A percentile compares a stretch with the other conserved stretches of the same genome.
phyloP scores from a whole-genome alignment of 805 yeast genomes.

The Blastobotrys muscicola region DNA sequence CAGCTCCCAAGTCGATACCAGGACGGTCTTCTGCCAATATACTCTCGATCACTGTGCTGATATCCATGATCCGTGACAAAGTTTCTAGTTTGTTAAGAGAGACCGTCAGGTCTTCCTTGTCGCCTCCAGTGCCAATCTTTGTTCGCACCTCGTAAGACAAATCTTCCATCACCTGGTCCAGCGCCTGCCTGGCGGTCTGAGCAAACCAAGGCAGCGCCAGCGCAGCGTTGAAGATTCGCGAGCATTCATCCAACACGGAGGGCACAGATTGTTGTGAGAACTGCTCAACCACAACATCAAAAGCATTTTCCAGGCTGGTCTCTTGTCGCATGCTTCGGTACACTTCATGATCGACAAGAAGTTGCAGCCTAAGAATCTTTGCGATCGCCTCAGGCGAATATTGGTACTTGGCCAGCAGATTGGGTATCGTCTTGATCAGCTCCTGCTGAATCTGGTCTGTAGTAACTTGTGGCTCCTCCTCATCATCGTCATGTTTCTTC shows the following conservation, averaged over 20 bases:
- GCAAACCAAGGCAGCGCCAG: slow-evolving; percentile 1
- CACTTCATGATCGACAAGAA: slow-evolving; percentile 15
- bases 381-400: slow-evolving; percentile 16
- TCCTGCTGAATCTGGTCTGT: slow-evolving; percentile 7
- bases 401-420: slow-evolving; percentile 18
- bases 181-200: slow-evolving; percentile 1
- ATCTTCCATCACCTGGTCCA: slow-evolving; percentile 6
- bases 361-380: slow-evolving; percentile 15
- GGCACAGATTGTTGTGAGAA: slow-evolving; percentile 7
- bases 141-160: slow-evolving; percentile 2
- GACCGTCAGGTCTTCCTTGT: background rate
- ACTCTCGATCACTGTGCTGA: slow-evolving; percentile 1
- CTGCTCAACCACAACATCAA: slow-evolving; percentile 12
- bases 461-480: slow-evolving; percentile 4
- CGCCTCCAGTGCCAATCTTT: background rate
- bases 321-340: slow-evolving; percentile 16
- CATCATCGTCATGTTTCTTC: background rate
- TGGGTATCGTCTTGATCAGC: slow-evolving; percentile 15
- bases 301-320: slow-evolving; percentile 17
- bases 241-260: slow-evolving; percentile 7
- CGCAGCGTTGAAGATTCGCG: slow-evolving; percentile 5
- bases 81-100: slow-evolving; percentile 4
- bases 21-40: background rate
- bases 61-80: slow-evolving; percentile 2
- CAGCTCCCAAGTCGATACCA: background rate